These are phyloP conservation scores for Aspergillus tamarii DNA, from an alignment of 2,329 filamentous ascomycete species.

Conservation along the genomic window DNA sequence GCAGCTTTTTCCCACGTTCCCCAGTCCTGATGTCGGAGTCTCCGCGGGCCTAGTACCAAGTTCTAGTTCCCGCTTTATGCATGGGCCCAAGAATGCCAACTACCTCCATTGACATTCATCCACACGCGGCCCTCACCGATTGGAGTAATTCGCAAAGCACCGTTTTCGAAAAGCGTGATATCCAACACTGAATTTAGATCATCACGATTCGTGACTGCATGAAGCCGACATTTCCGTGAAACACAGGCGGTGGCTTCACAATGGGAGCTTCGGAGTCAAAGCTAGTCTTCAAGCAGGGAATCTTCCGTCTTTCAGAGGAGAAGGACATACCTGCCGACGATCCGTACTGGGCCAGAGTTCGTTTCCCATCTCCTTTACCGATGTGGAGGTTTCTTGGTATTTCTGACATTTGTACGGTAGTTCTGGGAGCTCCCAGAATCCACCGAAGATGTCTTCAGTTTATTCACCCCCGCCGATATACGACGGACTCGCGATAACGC, in stretches of 20 bases:
- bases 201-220: conserved; percentile 23
- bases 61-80: conserved; percentile 22
- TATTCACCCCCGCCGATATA: conserved; percentile 88
- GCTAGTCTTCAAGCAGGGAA: conserved; percentile 97
- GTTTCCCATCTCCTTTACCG: conserved; percentile 36
- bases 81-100: conserved; percentile 23
- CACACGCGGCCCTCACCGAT: conserved; percentile 15
- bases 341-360: conserved; percentile 87
- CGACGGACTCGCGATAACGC: conserved; percentile 84
- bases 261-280: conserved; percentile 99
- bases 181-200: not conserved
- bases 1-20: conserved; percentile 6
- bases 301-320: conserved; percentile 94
- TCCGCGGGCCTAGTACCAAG: conserved; percentile 13
- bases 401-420: conserved; percentile 51
- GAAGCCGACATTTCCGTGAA: conserved; percentile 29
- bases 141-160: conserved; percentile 8
- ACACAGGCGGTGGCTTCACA: conserved; percentile 31
- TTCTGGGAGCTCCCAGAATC: conserved; percentile 98
- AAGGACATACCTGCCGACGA: conserved; percentile 84
- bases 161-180: not conserved
- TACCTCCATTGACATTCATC: conserved; percentile 14
- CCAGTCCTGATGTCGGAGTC: conserved; percentile 13
- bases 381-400: not conserved
- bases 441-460: conserved; percentile 92